Percentiles rank a stretch among this genome's conserved stretches.
These are phyloP conservation scores for Lycium barbarum DNA, from an alignment of 257 asterid genomes.

Conservation along the genomic window DNA sequence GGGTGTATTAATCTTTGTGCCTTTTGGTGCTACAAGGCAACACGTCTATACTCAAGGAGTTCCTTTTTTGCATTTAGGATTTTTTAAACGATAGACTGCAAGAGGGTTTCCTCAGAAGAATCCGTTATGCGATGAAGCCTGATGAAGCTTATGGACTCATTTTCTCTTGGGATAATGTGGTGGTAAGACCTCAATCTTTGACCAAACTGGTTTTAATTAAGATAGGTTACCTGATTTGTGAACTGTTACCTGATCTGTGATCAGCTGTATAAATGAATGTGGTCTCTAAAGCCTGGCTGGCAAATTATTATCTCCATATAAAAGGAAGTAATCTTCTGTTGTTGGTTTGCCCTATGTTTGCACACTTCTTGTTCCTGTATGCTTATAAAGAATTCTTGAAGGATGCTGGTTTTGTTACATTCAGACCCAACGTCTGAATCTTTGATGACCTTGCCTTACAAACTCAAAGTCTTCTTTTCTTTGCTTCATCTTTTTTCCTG, in stretches of 20 bases:
- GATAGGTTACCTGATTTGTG: not conserved
- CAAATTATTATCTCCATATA: not conserved
- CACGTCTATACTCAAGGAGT: not conserved
- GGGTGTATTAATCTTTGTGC: not conserved
- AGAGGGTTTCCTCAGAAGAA: constrained; percentile 91
- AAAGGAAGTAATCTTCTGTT: not conserved
- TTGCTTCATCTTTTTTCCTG: not conserved
- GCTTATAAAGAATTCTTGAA: constrained; percentile 15
- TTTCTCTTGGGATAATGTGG: constrained; percentile 97
- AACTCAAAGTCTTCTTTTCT: not conserved
- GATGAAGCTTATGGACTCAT: constrained; percentile 98
- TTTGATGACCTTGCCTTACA: not conserved
- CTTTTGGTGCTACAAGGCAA: not conserved
- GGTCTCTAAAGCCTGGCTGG: not conserved
- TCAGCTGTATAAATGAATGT: not conserved
- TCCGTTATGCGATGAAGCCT: constrained; percentile 98
- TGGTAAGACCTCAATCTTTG: constrained; percentile 60
- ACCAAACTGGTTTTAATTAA: constrained; percentile 12
- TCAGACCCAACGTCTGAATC: not conserved
- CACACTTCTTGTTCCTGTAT: not conserved
- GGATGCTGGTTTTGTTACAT: not conserved
- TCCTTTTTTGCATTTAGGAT: constrained; percentile 56
- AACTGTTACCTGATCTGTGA: not conserved
- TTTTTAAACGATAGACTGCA: constrained; percentile 87
- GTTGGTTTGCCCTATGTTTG: not conserved